A percentile compares a stretch with the other conserved stretches of the same genome.
These are phyloP conservation scores for Delitschia confertaspora DNA, from an alignment of 495 filamentous ascomycete genomes.

Conservation along the genomic window DNA sequence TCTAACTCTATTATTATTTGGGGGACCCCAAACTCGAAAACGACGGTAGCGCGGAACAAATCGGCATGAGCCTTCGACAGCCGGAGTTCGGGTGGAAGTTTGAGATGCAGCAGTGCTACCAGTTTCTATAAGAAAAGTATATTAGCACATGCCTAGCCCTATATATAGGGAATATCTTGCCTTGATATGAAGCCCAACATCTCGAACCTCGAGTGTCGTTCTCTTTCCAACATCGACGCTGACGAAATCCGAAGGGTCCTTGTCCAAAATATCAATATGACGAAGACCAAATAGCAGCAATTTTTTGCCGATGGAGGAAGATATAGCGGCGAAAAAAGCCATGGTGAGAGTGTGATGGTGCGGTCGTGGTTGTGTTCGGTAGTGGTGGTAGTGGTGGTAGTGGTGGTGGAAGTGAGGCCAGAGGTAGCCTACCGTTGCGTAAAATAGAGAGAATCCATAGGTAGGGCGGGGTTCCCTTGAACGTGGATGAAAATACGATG, in stretches of 20 bases:
- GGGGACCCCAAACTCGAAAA: conserved; percentile 70
- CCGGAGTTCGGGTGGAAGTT: conserved; percentile 55
- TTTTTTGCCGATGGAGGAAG: conserved; percentile 72
- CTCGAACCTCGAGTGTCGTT: conserved; percentile 67
- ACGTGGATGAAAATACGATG: too few species aligned
- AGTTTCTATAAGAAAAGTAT: conserved; percentile 53
- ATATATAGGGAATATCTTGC: conserved; percentile 38
- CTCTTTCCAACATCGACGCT: conserved; percentile 55
- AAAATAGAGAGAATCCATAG: conserved; percentile 12
- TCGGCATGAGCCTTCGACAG: conserved; percentile 61
- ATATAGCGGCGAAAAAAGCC: conserved; percentile 48
- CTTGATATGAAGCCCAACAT: conserved; percentile 68
- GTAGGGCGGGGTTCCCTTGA: not conserved
- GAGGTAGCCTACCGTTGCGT: conserved; percentile 18
- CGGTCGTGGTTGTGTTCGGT: not conserved
- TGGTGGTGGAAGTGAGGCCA: conserved; percentile 1
- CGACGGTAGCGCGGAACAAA: conserved; percentile 65
- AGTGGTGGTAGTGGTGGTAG: too few species aligned
- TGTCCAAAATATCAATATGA: conserved; percentile 71
- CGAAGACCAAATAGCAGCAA: conserved; percentile 66
- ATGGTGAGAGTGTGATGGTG: conserved; percentile 19
- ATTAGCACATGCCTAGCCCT: not conserved
- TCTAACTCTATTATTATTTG: conserved; percentile 68
- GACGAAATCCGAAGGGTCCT: conserved; percentile 63
- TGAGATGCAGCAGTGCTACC: conserved; percentile 52